Conservation (phyloP, 345 rosid genomes). For the Citrus glauca region DNA sequence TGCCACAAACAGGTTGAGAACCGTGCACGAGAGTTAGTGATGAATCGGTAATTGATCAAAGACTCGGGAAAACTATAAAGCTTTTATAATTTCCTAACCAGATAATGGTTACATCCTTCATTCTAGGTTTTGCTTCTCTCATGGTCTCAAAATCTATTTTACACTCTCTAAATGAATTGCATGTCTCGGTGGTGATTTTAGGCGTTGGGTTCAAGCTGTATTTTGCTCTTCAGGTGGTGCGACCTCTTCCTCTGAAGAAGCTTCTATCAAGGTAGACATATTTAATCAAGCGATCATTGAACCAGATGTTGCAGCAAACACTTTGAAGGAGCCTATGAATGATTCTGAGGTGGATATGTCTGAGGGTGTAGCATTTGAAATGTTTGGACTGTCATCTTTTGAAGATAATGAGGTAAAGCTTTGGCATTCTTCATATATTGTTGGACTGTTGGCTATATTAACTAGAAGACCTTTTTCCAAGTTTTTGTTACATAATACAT, state of each 20-base stretch:
- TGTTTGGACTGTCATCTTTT: too few relatives aligned
- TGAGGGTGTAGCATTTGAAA: neutral
- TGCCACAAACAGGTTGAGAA: constrained; percentile 95
- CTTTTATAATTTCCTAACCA: neutral
- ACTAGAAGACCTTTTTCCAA: too few relatives aligned
- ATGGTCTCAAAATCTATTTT: neutral
- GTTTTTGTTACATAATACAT: neutral
- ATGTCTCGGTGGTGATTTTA: constrained; percentile 18
- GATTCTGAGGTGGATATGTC: constrained; percentile 57
- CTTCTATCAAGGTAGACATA: constrained; percentile 25
- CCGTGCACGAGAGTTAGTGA: constrained; percentile 75
- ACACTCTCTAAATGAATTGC: neutral
- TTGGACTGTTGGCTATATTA: neutral
- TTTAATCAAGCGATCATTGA: constrained; percentile 20
- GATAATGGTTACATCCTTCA: neutral
- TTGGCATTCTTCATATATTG: neutral
- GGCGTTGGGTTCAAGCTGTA: constrained; percentile 92
- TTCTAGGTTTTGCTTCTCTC: neutral
- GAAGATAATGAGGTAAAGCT: too few relatives aligned
- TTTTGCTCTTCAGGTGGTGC: constrained; percentile 40
- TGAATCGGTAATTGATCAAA: constrained; percentile 56
- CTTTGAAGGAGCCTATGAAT: constrained; percentile 21
- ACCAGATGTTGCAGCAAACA: constrained; percentile 15
- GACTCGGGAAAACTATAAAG: neutral
- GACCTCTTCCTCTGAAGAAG: constrained; percentile 15